phyloP scores from a whole-genome alignment of 2,329 filamentous ascomycete species.

The Malbranchea cinnamomea region DNA sequence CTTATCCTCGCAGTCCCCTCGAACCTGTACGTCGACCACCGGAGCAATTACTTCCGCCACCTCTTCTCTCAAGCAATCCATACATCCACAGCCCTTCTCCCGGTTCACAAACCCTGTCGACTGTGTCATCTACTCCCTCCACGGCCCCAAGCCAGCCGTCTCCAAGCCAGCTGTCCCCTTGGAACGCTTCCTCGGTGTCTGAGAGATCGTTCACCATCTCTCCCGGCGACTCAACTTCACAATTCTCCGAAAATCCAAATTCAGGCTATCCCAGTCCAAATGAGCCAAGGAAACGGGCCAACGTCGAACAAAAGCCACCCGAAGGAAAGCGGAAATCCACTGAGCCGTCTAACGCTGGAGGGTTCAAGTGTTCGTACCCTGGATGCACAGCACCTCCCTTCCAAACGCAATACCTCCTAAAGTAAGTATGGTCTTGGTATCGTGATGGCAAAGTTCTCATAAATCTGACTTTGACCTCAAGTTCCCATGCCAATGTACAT shows the following conservation, averaged over 20 bases:
- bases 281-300: constrained; percentile 14
- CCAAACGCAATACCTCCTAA: constrained; percentile 50
- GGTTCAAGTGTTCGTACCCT: constrained; percentile 39
- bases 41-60: constrained; percentile 15
- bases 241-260: constrained; percentile 20
- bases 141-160: constrained; percentile 14
- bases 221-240: constrained; percentile 14
- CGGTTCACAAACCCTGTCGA: constrained; percentile 22
- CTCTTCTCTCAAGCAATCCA: constrained; percentile 14
- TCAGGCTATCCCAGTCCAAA: constrained; percentile 27
- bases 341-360: constrained; percentile 15
- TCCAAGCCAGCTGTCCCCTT: constrained; percentile 1
- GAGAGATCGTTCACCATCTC: constrained; percentile 15
- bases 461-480: constrained; percentile 11
- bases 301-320: not conserved
- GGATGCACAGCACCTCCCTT: constrained; percentile 45
- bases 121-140: constrained; percentile 18
- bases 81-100: constrained; percentile 25
- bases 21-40: constrained; percentile 13
- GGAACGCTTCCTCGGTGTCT: too few relatives aligned
- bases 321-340: constrained; percentile 12
- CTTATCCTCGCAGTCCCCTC: constrained; percentile 3
- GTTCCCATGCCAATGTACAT: constrained; percentile 45
- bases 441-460: not conserved
- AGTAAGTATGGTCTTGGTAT: constrained; percentile 30